These are phyloP conservation scores for Lachnellula hyalina DNA, from an alignment of 2,329 filamentous ascomycete genomes.

Conservation along the genomic window DNA sequence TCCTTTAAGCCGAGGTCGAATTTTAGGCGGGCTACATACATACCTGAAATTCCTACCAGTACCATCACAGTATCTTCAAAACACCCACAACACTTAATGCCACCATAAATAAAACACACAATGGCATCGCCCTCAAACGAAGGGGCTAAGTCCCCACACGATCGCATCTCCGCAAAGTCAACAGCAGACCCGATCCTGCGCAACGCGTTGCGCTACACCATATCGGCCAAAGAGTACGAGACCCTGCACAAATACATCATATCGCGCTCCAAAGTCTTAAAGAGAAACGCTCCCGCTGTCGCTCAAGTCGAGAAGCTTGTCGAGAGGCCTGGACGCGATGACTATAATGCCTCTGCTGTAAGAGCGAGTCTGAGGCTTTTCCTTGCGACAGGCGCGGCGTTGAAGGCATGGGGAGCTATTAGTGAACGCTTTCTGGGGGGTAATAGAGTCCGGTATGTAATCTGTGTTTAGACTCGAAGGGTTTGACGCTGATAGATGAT, in stretches of 20 bases:
- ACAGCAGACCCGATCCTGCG: slow-evolving; percentile 66
- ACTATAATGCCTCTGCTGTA: slow-evolving; percentile 65
- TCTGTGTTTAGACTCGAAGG: slow-evolving; percentile 5
- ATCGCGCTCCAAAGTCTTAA: slow-evolving; percentile 59
- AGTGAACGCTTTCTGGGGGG: slow-evolving; percentile 42
- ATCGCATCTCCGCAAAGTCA: slow-evolving; percentile 26
- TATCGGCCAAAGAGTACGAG: slow-evolving; percentile 79
- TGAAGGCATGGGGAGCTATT: slow-evolving; percentile 58
- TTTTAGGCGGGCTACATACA: background rate
- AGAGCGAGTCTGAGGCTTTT: slow-evolving; percentile 69
- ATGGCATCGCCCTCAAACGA: slow-evolving; percentile 19
- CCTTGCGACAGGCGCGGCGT: slow-evolving; percentile 53
- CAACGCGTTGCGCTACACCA: slow-evolving; percentile 82
- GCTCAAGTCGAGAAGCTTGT: slow-evolving; percentile 45
- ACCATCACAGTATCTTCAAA: slow-evolving; percentile 27
- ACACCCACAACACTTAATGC: background rate
- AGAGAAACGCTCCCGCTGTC: slow-evolving; percentile 50
- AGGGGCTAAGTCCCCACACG: slow-evolving; percentile 13
- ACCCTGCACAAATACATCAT: slow-evolving; percentile 77
- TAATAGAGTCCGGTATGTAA: slow-evolving; percentile 29
- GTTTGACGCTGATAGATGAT: slow-evolving; percentile 5
- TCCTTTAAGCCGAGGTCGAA: background rate
- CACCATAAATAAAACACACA: background rate
- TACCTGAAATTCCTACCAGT: background rate
- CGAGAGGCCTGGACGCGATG: slow-evolving; percentile 41